Evolutionary conservation across 2,329 filamentous ascomycete genomes (phyloP).

Genomic region (Colletotrichum cordylinicola): DNA sequence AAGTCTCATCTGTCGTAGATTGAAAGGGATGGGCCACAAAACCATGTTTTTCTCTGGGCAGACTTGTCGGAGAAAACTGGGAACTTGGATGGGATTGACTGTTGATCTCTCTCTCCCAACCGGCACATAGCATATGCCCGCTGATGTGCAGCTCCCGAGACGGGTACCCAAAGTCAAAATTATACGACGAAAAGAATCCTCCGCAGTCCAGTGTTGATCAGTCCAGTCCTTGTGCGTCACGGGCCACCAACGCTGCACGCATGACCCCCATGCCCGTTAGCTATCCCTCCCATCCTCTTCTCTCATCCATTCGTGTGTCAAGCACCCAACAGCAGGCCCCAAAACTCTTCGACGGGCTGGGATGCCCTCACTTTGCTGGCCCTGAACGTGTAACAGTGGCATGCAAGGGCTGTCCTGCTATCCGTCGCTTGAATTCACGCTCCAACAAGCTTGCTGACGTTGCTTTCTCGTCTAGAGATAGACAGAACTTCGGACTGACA

Average conservation of each 20-base stretch:
- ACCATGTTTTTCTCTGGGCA: neutral
- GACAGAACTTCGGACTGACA: neutral
- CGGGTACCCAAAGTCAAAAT: constrained; percentile 3
- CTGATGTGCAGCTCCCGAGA: constrained; percentile 3
- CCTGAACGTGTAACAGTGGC: neutral
- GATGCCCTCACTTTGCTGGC: neutral
- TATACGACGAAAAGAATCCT: constrained; percentile 10
- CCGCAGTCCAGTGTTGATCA: neutral
- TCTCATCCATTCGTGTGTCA: neutral
- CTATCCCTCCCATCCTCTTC: neutral
- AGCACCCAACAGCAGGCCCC: neutral
- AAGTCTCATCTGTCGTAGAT: neutral
- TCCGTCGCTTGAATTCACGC: neutral
- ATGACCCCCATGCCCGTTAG: neutral
- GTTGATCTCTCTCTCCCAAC: constrained; percentile 2
- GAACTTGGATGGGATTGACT: neutral
- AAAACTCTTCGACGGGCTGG: neutral
- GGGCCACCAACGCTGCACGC: neutral
- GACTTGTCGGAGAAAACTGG: constrained; percentile 5
- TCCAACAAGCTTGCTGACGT: neutral
- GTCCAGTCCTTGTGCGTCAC: neutral
- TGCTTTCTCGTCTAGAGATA: neutral
- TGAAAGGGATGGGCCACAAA: neutral
- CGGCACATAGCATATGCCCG: neutral
- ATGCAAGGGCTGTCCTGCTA: neutral